Conservation (phyloP, 179 eudicot species). For the Silene coronaria region DNA sequence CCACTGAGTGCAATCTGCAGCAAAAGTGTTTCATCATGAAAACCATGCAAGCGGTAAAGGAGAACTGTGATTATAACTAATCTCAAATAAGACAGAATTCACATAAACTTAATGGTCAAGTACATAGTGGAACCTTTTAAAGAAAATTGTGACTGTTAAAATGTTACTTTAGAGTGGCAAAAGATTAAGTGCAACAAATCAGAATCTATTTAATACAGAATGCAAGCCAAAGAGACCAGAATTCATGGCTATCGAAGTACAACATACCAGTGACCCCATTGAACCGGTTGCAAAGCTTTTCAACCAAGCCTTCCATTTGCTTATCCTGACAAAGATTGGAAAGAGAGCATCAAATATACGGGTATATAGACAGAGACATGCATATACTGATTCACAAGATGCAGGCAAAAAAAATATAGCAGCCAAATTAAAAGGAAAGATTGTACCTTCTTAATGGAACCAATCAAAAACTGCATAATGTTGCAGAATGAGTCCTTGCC, state of each 20-base stretch:
- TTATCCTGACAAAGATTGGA: constrained; percentile 51
- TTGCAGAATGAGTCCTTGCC: constrained; percentile 71
- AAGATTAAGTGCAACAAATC: not conserved
- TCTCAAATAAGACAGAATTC: not conserved
- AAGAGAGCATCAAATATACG: not conserved
- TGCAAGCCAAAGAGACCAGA: constrained; percentile 2
- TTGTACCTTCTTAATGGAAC: constrained; percentile 83
- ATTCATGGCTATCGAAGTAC: not conserved
- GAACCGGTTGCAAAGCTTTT: constrained; percentile 90
- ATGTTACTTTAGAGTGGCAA: not conserved
- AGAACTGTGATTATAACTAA: not conserved
- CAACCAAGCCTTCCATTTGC: constrained; percentile 97
- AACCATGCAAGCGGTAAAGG: not conserved
- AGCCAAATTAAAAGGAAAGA: not conserved
- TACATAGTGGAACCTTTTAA: not conserved
- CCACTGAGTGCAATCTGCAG: constrained; percentile 72
- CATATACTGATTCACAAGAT: not conserved
- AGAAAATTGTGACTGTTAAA: not conserved
- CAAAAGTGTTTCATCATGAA: constrained; percentile 6
- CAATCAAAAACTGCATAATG: constrained; percentile 89
- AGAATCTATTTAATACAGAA: not conserved
- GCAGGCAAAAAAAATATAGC: not conserved
- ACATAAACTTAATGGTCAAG: not conserved
- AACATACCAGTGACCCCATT: constrained; percentile 75
- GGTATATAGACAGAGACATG: not conserved